Evolutionary conservation across 169 alveolate genomes (phyloP).

Genomic region (Plasmodium gallinaceum): DNA sequence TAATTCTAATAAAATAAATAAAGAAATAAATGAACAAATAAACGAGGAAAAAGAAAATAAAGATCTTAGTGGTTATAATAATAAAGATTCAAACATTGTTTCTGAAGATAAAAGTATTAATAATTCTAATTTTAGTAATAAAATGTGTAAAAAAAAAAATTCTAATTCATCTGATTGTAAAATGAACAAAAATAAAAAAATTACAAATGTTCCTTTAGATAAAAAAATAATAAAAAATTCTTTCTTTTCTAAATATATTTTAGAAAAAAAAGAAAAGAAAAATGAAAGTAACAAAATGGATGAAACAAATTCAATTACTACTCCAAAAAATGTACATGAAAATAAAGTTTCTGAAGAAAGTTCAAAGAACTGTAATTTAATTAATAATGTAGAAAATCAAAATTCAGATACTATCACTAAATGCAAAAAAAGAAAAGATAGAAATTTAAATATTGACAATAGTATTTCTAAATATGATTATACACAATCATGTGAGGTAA

Average conservation of each 20-base stretch:
- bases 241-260: neutral
- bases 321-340: neutral
- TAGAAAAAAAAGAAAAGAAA: neutral
- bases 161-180: neutral
- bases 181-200: neutral
- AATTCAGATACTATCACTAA: too few relatives aligned
- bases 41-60: neutral
- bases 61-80: neutral
- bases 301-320: neutral
- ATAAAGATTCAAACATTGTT: neutral
- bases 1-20: neutral
- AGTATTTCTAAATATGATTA: slow-evolving; percentile 37
- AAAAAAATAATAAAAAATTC: neutral
- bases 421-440: slow-evolving; percentile 31
- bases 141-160: neutral
- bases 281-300: too few relatives aligned
- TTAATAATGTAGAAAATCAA: neutral
- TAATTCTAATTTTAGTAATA: neutral
- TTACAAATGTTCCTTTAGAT: neutral
- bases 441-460: slow-evolving; percentile 7
- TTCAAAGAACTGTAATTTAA: neutral
- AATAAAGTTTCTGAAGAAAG: neutral
- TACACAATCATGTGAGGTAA: slow-evolving; percentile 41
- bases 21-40: neutral
- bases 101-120: neutral